Evolutionary conservation across 345 rosid genomes (phyloP).

Genomic region (Populus pruinosa): DNA sequence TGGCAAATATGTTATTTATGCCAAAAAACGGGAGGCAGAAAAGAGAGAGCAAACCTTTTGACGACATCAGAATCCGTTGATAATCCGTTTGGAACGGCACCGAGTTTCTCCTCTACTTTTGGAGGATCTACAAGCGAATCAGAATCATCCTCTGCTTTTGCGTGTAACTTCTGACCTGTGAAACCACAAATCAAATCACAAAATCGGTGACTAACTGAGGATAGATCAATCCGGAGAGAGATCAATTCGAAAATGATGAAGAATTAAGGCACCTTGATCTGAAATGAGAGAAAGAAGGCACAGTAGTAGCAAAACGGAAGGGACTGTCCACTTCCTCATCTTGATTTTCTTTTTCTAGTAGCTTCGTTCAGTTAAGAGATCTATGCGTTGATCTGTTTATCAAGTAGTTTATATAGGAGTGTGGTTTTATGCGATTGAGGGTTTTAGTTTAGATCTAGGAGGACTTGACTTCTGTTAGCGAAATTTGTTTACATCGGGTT

Average conservation of each 20-base stretch:
- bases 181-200: constrained; percentile 21
- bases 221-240: background rate
- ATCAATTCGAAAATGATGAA: background rate
- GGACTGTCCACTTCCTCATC: constrained; percentile 92
- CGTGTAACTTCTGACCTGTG: constrained; percentile 71
- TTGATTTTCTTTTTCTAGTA: constrained; percentile 8
- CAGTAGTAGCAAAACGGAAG: constrained; percentile 69
- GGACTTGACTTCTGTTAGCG: background rate
- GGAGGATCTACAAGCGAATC: constrained; percentile 72
- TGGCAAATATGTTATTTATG: background rate
- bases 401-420: constrained; percentile 3
- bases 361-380: constrained; percentile 17
- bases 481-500: constrained; percentile 11
- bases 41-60: constrained; percentile 48
- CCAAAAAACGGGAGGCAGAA: background rate
- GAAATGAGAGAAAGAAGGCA: constrained; percentile 64
- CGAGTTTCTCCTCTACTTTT: constrained; percentile 86
- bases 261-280: constrained; percentile 61
- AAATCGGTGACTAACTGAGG: background rate
- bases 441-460: constrained; percentile 13
- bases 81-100: constrained; percentile 80
- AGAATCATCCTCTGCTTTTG: constrained; percentile 68
- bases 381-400: background rate
- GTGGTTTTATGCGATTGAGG: constrained; percentile 3
- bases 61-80: constrained; percentile 97